A percentile compares a stretch with the other conserved stretches of the same genome.
Conservation (phyloP, 1,284 basidiomycete genomes). For the Trichosporon sp. region DNA sequence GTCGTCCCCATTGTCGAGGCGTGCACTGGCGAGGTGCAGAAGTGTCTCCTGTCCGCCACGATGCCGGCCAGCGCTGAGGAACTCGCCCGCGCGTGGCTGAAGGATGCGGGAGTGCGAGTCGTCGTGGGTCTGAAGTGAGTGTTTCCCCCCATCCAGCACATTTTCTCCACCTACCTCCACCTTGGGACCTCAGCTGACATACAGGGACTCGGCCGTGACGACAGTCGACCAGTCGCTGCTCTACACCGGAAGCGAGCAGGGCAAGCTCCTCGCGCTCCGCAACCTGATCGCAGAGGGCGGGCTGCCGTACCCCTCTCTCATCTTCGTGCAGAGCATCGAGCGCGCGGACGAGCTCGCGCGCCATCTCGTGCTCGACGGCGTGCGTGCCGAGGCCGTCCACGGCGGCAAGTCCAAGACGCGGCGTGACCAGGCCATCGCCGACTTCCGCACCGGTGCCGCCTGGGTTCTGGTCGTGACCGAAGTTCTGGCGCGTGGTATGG, state of each 20-base stretch:
- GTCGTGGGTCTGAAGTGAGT: slow-evolving; percentile 91
- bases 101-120: slow-evolving; percentile 74
- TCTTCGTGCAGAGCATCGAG: slow-evolving; percentile 91
- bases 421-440: slow-evolving; percentile 78
- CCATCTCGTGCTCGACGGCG: slow-evolving; percentile 80
- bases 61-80: slow-evolving; percentile 86
- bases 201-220: slow-evolving; percentile 74
- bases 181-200: not conserved
- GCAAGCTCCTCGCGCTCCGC: slow-evolving; percentile 83
- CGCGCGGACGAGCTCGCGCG: slow-evolving; percentile 87
- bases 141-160: not conserved
- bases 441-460: slow-evolving; percentile 82
- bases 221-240: slow-evolving; percentile 83
- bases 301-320: slow-evolving; percentile 83
- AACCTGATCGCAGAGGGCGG: slow-evolving; percentile 76
- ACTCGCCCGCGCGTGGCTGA: slow-evolving; percentile 79
- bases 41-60: slow-evolving; percentile 91
- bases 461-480: slow-evolving; percentile 94
- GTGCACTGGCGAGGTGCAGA: slow-evolving; percentile 76
- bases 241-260: slow-evolving; percentile 89
- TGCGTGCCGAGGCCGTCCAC: slow-evolving; percentile 89
- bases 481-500: slow-evolving; percentile 95
- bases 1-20: slow-evolving; percentile 82
- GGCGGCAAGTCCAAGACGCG: slow-evolving; percentile 83
- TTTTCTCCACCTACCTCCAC: not conserved